Conservation (phyloP, 1,284 basidiomycete species). For the Pseudozyma thailandica region DNA sequence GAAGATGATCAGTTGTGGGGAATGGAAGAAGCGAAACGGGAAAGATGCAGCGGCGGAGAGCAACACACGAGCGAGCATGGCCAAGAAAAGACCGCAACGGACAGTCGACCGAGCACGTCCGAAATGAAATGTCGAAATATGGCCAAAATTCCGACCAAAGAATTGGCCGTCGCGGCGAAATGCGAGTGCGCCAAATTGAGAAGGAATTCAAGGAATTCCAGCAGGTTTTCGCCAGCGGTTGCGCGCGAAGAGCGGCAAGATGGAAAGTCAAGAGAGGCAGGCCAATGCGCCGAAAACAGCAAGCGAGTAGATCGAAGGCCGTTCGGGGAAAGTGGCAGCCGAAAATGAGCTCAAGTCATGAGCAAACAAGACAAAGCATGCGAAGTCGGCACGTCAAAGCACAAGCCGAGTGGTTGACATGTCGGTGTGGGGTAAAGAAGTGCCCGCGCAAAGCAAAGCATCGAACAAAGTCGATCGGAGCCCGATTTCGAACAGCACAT, state of each 20-base stretch:
- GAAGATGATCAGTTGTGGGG: slow-evolving; percentile 10
- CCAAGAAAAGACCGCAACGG: slow-evolving; percentile 4
- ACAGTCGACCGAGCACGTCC: slow-evolving; percentile 34
- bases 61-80: neutral
- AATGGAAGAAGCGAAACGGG: slow-evolving; percentile 7
- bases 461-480: too few species aligned
- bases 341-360: neutral
- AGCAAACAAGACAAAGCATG: slow-evolving; percentile 2
- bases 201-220: slow-evolving; percentile 1
- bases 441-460: too few species aligned
- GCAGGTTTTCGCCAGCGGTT: neutral
- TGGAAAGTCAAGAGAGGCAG: neutral
- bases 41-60: too few species aligned
- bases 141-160: neutral
- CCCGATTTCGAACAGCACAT: too few species aligned
- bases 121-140: slow-evolving; percentile 6
- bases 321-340: slow-evolving; percentile 6
- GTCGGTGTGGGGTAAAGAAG: too few species aligned
- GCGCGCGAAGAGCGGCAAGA: slow-evolving; percentile 10
- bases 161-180: slow-evolving; percentile 11
- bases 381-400: neutral
- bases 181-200: too few species aligned
- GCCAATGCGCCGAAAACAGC: neutral
- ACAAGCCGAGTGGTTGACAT: too few species aligned
- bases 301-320: neutral